phyloP scores from a whole-genome alignment of 768 basidiomycete species.

The Boletus insuetus region DNA sequence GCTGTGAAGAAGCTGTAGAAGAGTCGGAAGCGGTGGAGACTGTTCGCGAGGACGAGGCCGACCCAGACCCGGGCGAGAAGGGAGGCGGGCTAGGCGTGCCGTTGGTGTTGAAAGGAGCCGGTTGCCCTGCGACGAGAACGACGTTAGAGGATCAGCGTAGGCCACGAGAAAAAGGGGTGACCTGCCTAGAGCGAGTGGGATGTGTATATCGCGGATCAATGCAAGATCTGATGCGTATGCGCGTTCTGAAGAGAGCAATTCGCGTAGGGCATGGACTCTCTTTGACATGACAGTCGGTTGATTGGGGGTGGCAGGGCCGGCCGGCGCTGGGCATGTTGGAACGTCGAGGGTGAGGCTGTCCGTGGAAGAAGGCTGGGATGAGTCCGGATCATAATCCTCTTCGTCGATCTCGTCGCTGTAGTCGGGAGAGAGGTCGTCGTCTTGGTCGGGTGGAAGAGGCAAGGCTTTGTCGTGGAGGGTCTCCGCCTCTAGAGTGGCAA shows the following conservation, averaged over 20 bases:
- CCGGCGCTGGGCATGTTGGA: conserved; percentile 1
- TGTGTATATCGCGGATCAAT: conserved; percentile 72
- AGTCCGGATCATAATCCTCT: conserved; percentile 27
- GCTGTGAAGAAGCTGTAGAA: conserved; percentile 46
- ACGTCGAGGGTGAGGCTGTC: conserved; percentile 24
- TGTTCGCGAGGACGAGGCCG: conserved; percentile 40
- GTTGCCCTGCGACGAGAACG: conserved; percentile 34
- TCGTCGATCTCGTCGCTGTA: conserved; percentile 25
- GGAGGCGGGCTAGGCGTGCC: conserved; percentile 24
- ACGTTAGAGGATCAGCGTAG: conserved; percentile 9
- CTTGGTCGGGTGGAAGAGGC: conserved; percentile 29
- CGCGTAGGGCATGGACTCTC: conserved; percentile 73
- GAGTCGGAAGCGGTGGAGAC: conserved; percentile 45
- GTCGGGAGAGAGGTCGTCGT: conserved; percentile 20
- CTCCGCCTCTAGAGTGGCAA: conserved; percentile 31
- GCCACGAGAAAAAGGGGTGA: conserved; percentile 14
- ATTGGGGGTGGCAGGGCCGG: conserved; percentile 23
- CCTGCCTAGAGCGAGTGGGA: conserved; percentile 74
- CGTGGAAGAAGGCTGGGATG: conserved; percentile 25
- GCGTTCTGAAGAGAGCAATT: conserved; percentile 74
- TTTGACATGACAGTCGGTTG: conserved; percentile 50
- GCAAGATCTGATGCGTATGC: conserved; percentile 84
- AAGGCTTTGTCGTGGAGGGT: conserved; percentile 31
- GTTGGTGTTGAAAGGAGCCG: conserved; percentile 36
- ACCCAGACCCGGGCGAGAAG: conserved; percentile 34